Evolutionary conservation across 2,329 filamentous ascomycete species (phyloP), one percentile per base, ranked within the genome.

Genomic region (Talaromyces albobiverticillius): DNA sequence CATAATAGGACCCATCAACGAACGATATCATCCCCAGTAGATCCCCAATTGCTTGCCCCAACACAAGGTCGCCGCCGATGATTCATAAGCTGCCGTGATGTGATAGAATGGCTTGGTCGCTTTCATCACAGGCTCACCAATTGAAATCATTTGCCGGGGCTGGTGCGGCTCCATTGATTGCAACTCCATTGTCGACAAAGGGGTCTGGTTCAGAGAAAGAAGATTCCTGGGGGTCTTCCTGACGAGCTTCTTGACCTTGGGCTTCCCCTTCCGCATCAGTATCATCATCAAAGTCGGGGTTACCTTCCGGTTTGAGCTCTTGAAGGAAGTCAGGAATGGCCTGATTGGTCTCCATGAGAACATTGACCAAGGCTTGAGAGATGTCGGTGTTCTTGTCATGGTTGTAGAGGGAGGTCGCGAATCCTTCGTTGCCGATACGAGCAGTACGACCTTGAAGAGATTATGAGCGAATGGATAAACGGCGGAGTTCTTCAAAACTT

Each of bases 371-470:
- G 1, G 88, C 84, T 9, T 82, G 79, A 0, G 82, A 90, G 40
- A 97, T 75, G 3, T 86, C 81, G 53, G 88, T 82, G 62, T 97
- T 89, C 1, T 81, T 77, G 1, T 92, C 86, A n/a, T 59, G 54
- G 23, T 86, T 90, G 77, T 87, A 97, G 75, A 99, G 93, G 0
- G 93, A 96, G 0, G 89, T 93, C 0, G 94, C 92, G 4, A 91
- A 75, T 16, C 94, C 94, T 42, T 82, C 80, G 61, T 96, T 89
- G 2, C 94, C 94, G 66, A 96, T 96, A 51, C 94, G 90, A 52
- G 89, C 94, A 61, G 94, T 99, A 57, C 94, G 92, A 58, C 94
- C 88, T 90, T 57, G 40, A 32, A 40, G 20, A 16, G 23, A 10
- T n/a, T 7, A 25, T n/a, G n/a, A n/a, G n/a, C n/a, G n/a, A n/a